Evolutionary conservation across 2,329 filamentous ascomycete species (phyloP).

Genomic region (Cladosporium oxysporum): DNA sequence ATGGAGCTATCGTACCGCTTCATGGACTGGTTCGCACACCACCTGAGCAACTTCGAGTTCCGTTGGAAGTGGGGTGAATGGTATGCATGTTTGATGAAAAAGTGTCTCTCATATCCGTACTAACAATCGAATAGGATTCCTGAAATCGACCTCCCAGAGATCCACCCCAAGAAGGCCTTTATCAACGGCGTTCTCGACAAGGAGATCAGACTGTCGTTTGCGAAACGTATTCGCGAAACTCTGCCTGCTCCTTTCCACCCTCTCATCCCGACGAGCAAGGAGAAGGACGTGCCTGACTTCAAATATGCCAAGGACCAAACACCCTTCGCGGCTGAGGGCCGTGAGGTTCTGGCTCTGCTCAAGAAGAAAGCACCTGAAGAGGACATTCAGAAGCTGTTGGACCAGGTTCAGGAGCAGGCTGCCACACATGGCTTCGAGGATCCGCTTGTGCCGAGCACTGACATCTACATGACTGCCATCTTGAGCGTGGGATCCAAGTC

Average conservation of each 20-base stretch:
- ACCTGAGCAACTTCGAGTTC: slow-evolving; percentile 98
- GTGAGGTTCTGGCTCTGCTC: slow-evolving; percentile 75
- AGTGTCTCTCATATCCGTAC: slow-evolving; percentile 14
- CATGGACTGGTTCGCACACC: slow-evolving; percentile 96
- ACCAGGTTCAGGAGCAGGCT: slow-evolving; percentile 78
- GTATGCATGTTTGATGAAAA: slow-evolving; percentile 47
- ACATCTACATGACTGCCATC: slow-evolving; percentile 90
- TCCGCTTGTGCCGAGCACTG: slow-evolving; percentile 80
- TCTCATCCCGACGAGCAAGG: slow-evolving; percentile 82
- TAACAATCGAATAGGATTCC: slow-evolving; percentile 59
- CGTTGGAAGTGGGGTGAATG: slow-evolving; percentile 99
- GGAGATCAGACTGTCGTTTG: slow-evolving; percentile 94
- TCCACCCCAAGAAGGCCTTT: slow-evolving; percentile 90
- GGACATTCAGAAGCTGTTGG: slow-evolving; percentile 79
- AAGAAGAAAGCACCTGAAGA: slow-evolving; percentile 82
- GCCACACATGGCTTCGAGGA: slow-evolving; percentile 67
- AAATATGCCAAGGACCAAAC: slow-evolving; percentile 78
- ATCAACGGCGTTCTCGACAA: slow-evolving; percentile 90
- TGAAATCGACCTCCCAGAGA: slow-evolving; percentile 72
- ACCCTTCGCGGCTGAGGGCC: slow-evolving; percentile 82
- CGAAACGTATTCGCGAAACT: slow-evolving; percentile 92
- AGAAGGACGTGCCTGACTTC: slow-evolving; percentile 94
- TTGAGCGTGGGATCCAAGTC: slow-evolving; percentile 95
- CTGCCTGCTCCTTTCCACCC: slow-evolving; percentile 79
- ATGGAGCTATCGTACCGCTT: slow-evolving; percentile 85